These are phyloP conservation scores for Candida caryicola DNA, from an alignment of 805 yeast species.

Conservation along the genomic window DNA sequence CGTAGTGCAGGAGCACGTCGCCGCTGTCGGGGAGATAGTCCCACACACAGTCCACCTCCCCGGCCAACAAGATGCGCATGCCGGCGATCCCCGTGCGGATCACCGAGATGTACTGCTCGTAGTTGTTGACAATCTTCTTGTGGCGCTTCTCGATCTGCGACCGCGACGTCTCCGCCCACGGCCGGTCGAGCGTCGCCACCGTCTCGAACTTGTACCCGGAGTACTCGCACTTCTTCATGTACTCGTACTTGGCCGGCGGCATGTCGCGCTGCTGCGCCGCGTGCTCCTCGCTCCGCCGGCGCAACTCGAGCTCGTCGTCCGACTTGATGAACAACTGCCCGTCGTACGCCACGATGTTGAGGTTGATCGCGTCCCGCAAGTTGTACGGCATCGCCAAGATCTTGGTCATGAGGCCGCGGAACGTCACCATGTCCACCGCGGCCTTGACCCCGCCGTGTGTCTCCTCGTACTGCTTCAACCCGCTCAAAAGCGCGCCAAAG, in stretches of 20 bases:
- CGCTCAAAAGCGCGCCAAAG: conserved; percentile 55
- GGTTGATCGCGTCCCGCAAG: conserved; percentile 53
- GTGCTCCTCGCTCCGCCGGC: conserved; percentile 22
- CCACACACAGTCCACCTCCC: conserved; percentile 90
- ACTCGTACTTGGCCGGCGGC: conserved; percentile 21
- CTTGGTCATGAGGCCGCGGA: conserved; percentile 80
- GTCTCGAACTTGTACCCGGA: conserved; percentile 87
- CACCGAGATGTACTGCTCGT: conserved; percentile 77
- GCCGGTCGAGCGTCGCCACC: conserved; percentile 68
- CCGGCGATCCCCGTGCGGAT: conserved; percentile 83
- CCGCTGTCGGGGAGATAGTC: conserved; percentile 63
- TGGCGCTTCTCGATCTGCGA: conserved; percentile 63
- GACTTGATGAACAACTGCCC: conserved; percentile 66
- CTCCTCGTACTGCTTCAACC: conserved; percentile 57
- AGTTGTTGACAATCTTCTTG: conserved; percentile 59
- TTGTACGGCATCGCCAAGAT: conserved; percentile 67
- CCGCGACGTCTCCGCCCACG: conserved; percentile 70
- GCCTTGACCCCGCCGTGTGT: conserved; percentile 39
- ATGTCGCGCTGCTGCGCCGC: conserved; percentile 16
- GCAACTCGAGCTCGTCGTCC: conserved; percentile 40
- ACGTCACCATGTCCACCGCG: conserved; percentile 69
- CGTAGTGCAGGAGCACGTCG: conserved; percentile 69
- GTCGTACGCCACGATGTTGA: conserved; percentile 69
- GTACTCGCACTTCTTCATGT: conserved; percentile 45
- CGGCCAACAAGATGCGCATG: conserved; percentile 67